Percentiles rank a stretch among this genome's conserved stretches.
These are phyloP conservation scores for Mucuna pruriens DNA, from an alignment of 306 rosid species.

Conservation along the genomic window DNA sequence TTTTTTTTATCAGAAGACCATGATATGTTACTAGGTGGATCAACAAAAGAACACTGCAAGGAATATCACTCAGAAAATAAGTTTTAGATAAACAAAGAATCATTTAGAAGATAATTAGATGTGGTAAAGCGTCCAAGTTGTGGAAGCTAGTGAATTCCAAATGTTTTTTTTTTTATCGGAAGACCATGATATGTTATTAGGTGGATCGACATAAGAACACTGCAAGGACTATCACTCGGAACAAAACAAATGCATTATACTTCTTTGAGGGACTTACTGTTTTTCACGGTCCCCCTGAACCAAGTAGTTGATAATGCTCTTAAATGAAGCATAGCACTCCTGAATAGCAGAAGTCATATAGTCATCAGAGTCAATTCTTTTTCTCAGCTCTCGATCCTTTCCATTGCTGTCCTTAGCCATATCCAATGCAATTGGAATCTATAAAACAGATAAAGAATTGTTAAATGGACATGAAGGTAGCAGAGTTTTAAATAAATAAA, in stretches of 20 bases:
- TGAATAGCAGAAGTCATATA: slow-evolving; percentile 95
- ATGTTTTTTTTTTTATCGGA: neutral
- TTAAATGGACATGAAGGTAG: slow-evolving; percentile 13
- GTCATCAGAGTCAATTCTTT: slow-evolving; percentile 70
- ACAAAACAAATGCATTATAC: slow-evolving; percentile 16
- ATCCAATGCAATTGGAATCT: slow-evolving; percentile 98
- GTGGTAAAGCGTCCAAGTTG: neutral
- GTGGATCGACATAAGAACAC: neutral
- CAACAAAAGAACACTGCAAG: neutral
- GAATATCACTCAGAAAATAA: slow-evolving; percentile 9
- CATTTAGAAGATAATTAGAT: neutral
- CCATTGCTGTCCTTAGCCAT: slow-evolving; percentile 99
- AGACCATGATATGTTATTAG: neutral
- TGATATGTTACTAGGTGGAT: neutral
- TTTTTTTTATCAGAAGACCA: neutral
- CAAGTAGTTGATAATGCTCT: slow-evolving; percentile 68
- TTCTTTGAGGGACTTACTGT: slow-evolving; percentile 56
- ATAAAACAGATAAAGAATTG: slow-evolving; percentile 33
- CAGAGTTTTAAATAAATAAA: neutral
- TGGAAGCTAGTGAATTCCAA: neutral
- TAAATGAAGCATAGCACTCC: slow-evolving; percentile 94
- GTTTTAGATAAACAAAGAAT: slow-evolving; percentile 11
- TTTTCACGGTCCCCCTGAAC: slow-evolving; percentile 83
- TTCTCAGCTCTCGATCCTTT: slow-evolving; percentile 86
- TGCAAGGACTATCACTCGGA: slow-evolving; percentile 8